Percentiles rank a stretch among this genome's conserved stretches.
Conservation (phyloP, 2,329 filamentous ascomycete species). For the Fusarium marasasianum region DNA sequence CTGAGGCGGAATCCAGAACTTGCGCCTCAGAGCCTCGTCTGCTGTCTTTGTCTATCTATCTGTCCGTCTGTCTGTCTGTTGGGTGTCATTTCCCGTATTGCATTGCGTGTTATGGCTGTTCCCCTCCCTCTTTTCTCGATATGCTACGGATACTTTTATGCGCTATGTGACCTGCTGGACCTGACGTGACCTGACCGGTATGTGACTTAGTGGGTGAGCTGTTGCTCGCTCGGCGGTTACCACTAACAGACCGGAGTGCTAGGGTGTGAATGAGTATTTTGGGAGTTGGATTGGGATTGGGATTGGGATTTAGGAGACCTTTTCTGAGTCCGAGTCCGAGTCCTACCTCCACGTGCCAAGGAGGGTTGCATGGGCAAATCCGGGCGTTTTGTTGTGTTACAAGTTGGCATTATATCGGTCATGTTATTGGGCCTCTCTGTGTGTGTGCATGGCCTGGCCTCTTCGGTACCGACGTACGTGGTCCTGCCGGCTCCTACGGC, state of each 20-base stretch:
- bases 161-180: not conserved
- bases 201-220: not conserved
- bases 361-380: conserved; percentile 20
- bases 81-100: not conserved
- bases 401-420: not conserved
- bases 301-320: not conserved
- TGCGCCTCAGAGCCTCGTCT: conserved; percentile 15
- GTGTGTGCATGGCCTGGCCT: not conserved
- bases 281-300: not conserved
- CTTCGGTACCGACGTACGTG: not conserved
- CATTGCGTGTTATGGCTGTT: not conserved
- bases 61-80: not conserved
- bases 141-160: not conserved
- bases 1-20: conserved; percentile 22
- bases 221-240: conserved; percentile 6
- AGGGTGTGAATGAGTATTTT: not conserved
- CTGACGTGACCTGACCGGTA: not conserved
- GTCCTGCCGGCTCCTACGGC: conserved; percentile 1
- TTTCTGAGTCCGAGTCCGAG: not conserved
- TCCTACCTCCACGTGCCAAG: conserved; percentile 21
- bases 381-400: conserved; percentile 14
- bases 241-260: not conserved
- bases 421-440: conserved; percentile 8
- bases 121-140: not conserved
- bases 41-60: not conserved